phyloP scores from a whole-genome alignment of 1,284 basidiomycete genomes.

The Neolentinus lepideus region DNA sequence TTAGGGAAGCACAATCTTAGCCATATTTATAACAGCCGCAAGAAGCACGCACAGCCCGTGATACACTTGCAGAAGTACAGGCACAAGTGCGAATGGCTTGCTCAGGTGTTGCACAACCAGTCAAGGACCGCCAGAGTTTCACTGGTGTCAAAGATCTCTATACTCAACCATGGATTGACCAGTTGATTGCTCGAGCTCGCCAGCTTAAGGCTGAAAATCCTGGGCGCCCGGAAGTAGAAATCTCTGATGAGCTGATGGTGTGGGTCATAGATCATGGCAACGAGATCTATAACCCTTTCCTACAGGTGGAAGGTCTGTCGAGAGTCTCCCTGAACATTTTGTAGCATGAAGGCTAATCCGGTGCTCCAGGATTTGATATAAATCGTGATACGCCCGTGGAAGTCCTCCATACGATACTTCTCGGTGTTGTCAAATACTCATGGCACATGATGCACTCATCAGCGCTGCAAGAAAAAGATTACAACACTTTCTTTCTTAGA shows the following conservation, averaged over 20 bases:
- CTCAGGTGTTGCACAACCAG: conserved; percentile 10
- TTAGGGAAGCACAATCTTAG: conserved; percentile 1
- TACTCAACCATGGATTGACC: conserved; percentile 24
- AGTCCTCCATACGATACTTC: conserved; percentile 26
- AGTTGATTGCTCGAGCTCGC: conserved; percentile 16
- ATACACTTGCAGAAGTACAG: conserved; percentile 15
- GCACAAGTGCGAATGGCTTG: conserved; percentile 16
- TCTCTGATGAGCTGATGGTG: conserved; percentile 14
- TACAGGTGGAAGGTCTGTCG: conserved; percentile 4
- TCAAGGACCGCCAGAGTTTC: conserved; percentile 15
- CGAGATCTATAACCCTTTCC: conserved; percentile 21
- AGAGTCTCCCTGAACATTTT: not conserved
- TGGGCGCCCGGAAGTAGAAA: conserved; percentile 3
- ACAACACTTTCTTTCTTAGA: conserved; percentile 18
- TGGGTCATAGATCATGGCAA: conserved; percentile 18
- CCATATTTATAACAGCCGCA: conserved; percentile 10
- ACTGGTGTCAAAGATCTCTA: conserved; percentile 30
- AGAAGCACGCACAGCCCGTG: conserved; percentile 10
- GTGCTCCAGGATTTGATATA: conserved; percentile 17
- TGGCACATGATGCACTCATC: conserved; percentile 22
- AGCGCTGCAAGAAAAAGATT: conserved; percentile 16
- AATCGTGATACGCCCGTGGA: conserved; percentile 29
- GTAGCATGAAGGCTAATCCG: too few relatives aligned
- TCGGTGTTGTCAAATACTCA: conserved; percentile 31
- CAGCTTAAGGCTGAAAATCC: conserved; percentile 10